Base-by-base conservation (phyloP, 306 rosid genomes). In the Rubus parviflorus region DNA sequence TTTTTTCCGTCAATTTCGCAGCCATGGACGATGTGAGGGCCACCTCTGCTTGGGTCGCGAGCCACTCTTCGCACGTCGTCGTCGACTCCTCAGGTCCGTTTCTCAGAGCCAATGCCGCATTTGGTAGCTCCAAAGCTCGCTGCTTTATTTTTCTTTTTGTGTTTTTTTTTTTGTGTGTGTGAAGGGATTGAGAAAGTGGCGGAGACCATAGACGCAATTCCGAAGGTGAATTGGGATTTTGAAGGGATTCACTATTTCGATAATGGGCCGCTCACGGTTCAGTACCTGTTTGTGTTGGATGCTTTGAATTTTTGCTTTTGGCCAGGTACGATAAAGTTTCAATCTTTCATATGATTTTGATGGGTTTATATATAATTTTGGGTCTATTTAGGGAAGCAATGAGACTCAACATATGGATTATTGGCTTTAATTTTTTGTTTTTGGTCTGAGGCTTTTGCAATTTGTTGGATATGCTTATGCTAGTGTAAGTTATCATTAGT, bases 191-290 rank as follows among this genome's bases (percentile, higher is more conserved):
- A 95, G 87, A 92, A 86, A 81, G 90, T 90, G 54, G 97, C 89
- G 77, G 85, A 72, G 66, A 73, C 81, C 4, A 89, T 95, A 3
- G 96, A 89, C 8, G 73, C 85, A 60, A 89, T 95, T 81, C 98
- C 98, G 14, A 89, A 86, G 82, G 95, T 95, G 45, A 83, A 84
- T 56, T 95, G 98, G 97, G 96, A 95, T 86, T 95, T 95, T 49
- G 98, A 95, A 89, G 98, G 98, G 86, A 95, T 95, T 89, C 98
- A 95, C 79, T 95, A 88, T 69, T 92, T 95, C 64, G 98, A 92
- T 22, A 88, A 92, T 70, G 97, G 97, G 17, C 98, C 97, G 4
- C 92, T 92, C 77, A 90, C 98, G 37, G 97, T 92, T 75, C 98
- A 95, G 86, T 95, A 92, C 83, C 82, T 95, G 72, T 80, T 95